A percentile compares a stretch with the other conserved stretches of the same genome.
These are phyloP conservation scores for Solanum rostratum DNA, from an alignment of 257 asterid genomes.

Conservation along the genomic window DNA sequence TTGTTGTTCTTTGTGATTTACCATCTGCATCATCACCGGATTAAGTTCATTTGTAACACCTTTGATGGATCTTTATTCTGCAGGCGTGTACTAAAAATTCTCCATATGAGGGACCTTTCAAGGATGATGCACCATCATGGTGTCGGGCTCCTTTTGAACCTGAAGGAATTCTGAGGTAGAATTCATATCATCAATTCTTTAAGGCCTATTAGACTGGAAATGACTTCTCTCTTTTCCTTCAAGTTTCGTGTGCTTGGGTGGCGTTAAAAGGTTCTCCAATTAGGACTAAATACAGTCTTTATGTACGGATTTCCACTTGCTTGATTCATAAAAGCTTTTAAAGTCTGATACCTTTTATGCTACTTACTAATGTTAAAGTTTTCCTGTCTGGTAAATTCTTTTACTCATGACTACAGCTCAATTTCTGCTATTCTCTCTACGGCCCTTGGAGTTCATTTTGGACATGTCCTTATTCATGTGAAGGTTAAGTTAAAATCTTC, in stretches of 20 bases:
- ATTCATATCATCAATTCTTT: background rate
- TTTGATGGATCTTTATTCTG: conserved; percentile 3
- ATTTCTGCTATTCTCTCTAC: conserved; percentile 68
- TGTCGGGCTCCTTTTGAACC: conserved; percentile 78
- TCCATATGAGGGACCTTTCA: conserved; percentile 54
- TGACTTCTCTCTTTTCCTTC: background rate
- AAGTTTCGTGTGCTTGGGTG: background rate
- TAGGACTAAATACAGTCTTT: background rate
- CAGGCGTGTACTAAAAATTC: conserved; percentile 57
- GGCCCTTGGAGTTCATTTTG: conserved; percentile 56
- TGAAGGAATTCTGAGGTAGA: conserved; percentile 72
- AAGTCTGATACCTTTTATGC: background rate
- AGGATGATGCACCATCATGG: conserved; percentile 63
- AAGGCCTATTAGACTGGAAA: background rate
- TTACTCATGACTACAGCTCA: conserved; percentile 42
- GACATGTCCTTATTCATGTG: conserved; percentile 58
- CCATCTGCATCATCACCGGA: background rate
- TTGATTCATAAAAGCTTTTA: background rate
- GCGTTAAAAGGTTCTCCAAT: background rate
- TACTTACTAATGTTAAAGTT: background rate
- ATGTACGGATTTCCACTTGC: background rate
- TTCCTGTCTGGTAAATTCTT: background rate
- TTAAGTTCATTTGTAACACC: background rate
- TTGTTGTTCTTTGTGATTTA: background rate
- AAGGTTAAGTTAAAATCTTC: conserved; percentile 21